Evolutionary conservation across 2,329 filamentous ascomycete genomes (phyloP).

Genomic region (Colletotrichum ledebouriae): DNA sequence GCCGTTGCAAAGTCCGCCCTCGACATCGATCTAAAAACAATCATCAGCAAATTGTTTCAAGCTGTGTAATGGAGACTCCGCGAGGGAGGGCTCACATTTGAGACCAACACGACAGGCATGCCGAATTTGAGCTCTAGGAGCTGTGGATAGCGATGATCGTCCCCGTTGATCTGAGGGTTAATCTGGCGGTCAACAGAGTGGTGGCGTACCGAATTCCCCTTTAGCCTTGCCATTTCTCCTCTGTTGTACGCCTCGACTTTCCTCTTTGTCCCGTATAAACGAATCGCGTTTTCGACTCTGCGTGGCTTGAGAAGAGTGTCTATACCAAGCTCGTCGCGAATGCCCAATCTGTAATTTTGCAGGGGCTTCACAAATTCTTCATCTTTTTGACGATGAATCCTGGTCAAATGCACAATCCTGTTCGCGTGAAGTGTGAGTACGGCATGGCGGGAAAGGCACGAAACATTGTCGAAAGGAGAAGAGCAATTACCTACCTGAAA

Average conservation of each 20-base stretch:
- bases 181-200: neutral
- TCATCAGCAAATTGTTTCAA: neutral
- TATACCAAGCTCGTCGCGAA: slow-evolving; percentile 53
- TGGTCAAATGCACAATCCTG: slow-evolving; percentile 62
- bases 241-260: neutral
- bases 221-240: neutral
- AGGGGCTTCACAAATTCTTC: slow-evolving; percentile 66
- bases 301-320: slow-evolving; percentile 60
- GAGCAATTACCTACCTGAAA: slow-evolving; percentile 55
- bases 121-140: neutral
- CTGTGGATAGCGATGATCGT: neutral
- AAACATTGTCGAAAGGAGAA: neutral
- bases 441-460: too few relatives aligned
- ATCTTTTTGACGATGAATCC: slow-evolving; percentile 71
- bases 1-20: slow-evolving; percentile 10
- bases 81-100: slow-evolving; percentile 15
- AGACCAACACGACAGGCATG: slow-evolving; percentile 25
- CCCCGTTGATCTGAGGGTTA: neutral
- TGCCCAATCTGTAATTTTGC: slow-evolving; percentile 66
- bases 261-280: neutral
- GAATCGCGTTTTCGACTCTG: slow-evolving; percentile 45
- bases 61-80: neutral
- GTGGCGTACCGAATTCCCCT: too few relatives aligned
- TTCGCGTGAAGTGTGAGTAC: neutral
- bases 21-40: neutral